Evolutionary conservation across 768 basidiomycete species (phyloP), one percentile per base, ranked within the genome.

Genomic region (Russula compacta): DNA sequence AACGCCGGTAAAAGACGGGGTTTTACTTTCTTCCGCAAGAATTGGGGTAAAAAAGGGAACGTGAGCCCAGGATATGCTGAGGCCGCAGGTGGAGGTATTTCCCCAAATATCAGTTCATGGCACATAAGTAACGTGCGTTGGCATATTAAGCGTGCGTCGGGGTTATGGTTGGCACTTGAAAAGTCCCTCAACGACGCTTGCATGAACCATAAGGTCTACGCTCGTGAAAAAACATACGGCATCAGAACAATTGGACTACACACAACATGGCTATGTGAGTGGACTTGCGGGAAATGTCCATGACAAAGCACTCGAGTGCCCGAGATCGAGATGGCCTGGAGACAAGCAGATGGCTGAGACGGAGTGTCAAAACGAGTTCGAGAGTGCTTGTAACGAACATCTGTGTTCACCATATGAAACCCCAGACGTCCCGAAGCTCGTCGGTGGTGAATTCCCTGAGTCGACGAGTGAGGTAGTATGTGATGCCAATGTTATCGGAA

Each of bases 141-240:
- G 72, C 97, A 98, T 60, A 95, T 87, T 51, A 83, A 76, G 74
- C 98, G 98, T 0, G 93, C 91, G 46, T 76, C 81, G 3, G 92
- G 86, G 51, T 83, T 81, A 54, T 84, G 80, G 14, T 76, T 78
- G 40, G 68, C 64, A 48, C 73, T 67, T 0, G 86, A 81, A 8
- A 98, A 78, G 72, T 99, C 97, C 59, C 83, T 83, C 19, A 99
- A 78, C 32, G 89, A 85, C 15, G 95, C 92, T 81, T 98, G 97
- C 88, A 98, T 95, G 74, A 95, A 97, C 94, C 95, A 98, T 48
- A 99, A 75, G 0, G 97, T 98, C 93, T 95, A 58, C 66, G 56
- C 43, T 47, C 47, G 57, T 52, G 55, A 21, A 24, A 57, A 61
- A 46, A 43, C 56, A 63, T 64, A 35, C 19, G 47, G 39, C 50